Evolutionary conservation across 331 rosid species (phyloP).

Genomic region (Malus hybrid): DNA sequence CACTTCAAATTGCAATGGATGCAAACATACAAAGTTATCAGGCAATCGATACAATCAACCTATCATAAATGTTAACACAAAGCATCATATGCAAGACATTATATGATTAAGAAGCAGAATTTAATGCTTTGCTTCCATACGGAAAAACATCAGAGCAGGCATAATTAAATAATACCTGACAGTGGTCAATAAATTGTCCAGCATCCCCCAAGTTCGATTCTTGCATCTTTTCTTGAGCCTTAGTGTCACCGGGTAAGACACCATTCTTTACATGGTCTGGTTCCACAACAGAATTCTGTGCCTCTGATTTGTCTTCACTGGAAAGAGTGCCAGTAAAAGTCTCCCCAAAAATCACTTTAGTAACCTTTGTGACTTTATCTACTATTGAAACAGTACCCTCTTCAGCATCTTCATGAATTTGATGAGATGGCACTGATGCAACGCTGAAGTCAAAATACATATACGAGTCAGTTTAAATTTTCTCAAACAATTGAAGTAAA

Average conservation of each 20-base stretch:
- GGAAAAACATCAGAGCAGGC: not conserved
- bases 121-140: not conserved
- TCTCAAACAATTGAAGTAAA: not conserved
- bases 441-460: slow-evolving; percentile 38
- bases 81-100: not conserved
- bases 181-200: slow-evolving; percentile 21
- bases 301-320: slow-evolving; percentile 27
- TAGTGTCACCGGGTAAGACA: slow-evolving; percentile 21
- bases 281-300: slow-evolving; percentile 21
- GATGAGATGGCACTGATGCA: slow-evolving; percentile 29
- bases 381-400: slow-evolving; percentile 45
- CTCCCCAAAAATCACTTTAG: slow-evolving; percentile 52
- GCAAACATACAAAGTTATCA: not conserved
- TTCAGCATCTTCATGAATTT: slow-evolving; percentile 31
- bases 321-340: slow-evolving; percentile 20
- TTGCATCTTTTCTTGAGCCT: slow-evolving; percentile 23
- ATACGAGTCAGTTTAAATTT: not conserved
- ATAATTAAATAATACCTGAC: slow-evolving; percentile 29
- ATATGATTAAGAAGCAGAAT: not conserved
- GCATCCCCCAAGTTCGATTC: slow-evolving; percentile 23
- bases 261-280: slow-evolving; percentile 24
- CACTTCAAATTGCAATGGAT: not conserved
- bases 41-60: not conserved
- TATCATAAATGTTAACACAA: not conserved
- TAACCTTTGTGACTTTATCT: slow-evolving; percentile 54